Evolutionary conservation across 1,139 yeast species (phyloP), one percentile per base, ranked within the genome.

Genomic region (Pichia sp.): DNA sequence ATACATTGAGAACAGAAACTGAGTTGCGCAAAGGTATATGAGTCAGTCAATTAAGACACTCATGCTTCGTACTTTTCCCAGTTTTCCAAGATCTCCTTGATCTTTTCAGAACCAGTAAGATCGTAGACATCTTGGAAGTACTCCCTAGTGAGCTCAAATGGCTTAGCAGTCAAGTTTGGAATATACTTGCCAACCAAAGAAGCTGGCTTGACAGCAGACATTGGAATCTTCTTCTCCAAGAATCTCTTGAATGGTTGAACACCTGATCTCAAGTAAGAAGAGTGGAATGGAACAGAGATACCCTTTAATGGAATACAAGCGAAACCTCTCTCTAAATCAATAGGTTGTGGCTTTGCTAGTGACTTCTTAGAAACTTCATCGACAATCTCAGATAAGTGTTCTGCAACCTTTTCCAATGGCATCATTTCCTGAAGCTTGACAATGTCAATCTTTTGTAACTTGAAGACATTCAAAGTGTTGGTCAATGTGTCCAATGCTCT

Each of bases 221-320:
- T 85, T 49, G 95, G 84, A 57, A 91, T 84, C 77, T 91, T 91
- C 81, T 87, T 91, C 61, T 81, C 79, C 68, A 91, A 74, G 78
- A 91, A 93, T 67, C 91, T 83, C 72, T 91, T 88, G 87, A 91
- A 91, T 54, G 98, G 98, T 66, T 87, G 88, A 46, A 91, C 99
- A 66, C 99, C 99, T 45, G 93, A 84, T 74, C 91, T 83, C 69
- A 91, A 74, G 69, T 93, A 91, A 24, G 95, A 82, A 29, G 96
- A 87, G 67, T 93, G 98, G 96, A 91, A 91, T 45, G 99, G 99
- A 57, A 91, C 99, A 20, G 96, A 86, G 51, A 91, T 91, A 53
- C 98, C 98, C 73, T 84, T 88, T 62, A 91, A 77, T 60, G 99
- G 99, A 53, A 91, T 91, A 55, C 93, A 93, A 33, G 99, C 97